Evolutionary conservation across 768 basidiomycete species (phyloP).

Genomic region (Austroboletus eburneus): DNA sequence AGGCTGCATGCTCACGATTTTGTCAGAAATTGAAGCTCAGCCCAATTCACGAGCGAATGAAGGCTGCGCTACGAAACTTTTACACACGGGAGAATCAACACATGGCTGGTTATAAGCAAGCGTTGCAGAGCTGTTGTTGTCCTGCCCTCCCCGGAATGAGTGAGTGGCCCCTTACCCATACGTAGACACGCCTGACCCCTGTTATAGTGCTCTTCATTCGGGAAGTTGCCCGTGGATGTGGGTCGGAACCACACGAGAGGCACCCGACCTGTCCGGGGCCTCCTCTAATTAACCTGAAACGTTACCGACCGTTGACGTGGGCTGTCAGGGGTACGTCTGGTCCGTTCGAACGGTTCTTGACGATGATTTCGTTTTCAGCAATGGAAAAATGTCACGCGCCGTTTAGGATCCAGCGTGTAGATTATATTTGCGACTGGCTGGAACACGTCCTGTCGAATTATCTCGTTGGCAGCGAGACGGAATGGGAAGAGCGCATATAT

Average conservation of each 20-base stretch:
- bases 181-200: constrained; percentile 1
- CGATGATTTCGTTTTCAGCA: constrained; percentile 27
- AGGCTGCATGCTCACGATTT: neutral
- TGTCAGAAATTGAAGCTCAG: constrained; percentile 25
- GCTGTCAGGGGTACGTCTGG: constrained; percentile 35
- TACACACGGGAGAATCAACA: constrained; percentile 25
- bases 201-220: constrained; percentile 28
- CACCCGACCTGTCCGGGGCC: constrained; percentile 25
- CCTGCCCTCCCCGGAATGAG: constrained; percentile 33
- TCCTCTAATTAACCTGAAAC: constrained; percentile 36
- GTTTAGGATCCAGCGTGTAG: constrained; percentile 35
- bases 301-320: constrained; percentile 36
- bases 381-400: constrained; percentile 46
- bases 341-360: neutral
- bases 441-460: constrained; percentile 28
- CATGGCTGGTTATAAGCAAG: constrained; percentile 29
- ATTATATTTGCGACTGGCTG: constrained; percentile 40
- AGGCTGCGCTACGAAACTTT: constrained; percentile 14
- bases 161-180: constrained; percentile 1
- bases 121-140: constrained; percentile 25
- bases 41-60: constrained; percentile 20
- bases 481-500: constrained; percentile 27
- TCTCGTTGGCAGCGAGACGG: constrained; percentile 23
- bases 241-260: constrained; percentile 24
- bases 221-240: constrained; percentile 32